Evolutionary conservation across 2,329 filamentous ascomycete genomes (phyloP), one percentile per base, ranked within the genome.

Genomic region (Claviceps sp.): DNA sequence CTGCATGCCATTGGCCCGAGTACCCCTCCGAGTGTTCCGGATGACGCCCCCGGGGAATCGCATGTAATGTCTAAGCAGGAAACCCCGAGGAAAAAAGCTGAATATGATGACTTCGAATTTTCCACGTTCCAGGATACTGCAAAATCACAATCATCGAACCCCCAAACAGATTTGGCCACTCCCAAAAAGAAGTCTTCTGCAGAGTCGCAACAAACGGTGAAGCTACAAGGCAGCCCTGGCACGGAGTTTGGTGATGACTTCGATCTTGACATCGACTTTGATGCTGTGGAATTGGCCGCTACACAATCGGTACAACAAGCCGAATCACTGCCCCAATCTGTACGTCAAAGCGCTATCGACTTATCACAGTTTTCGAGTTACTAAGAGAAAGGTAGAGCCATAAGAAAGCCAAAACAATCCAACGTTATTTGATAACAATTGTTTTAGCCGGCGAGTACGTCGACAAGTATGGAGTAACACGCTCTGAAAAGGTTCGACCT

Each of bases 401-500:
- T 65, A 71, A 76, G 64, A 85, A 83, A 65, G 72, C 76, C 59
- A 84, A 81, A 71, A 80, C 84, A 47, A 94, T 95, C 62, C 88
- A 95, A 68, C 84, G 91, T 58, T 95, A 95, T 70, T 73, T 90
- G 56, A 78, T 96, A 60, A 85, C 83, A 58, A 81, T 84, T 62
- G 79, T 90, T 58, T 71, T 85, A 55, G 79, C 86, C 55, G 79
- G 78, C 59, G 75, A 82, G 46, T 95, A 87, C 66, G 70, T 72
- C 54, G 80, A 84, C 65, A 72, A 77, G 22, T 76, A 74, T 57
- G 82, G 84, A 45, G 73, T 77, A 57, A 67, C 71, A 48, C 74
- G 73, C 49, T 73, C 73, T 44, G 85, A 95, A 67, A 90, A 93
- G 79, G 88, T 90, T 69, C 64, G 41, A 5, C 7, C 34, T 11